Conservation (phyloP, 306 rosid genomes). For the Sesbania bispinosa region DNA sequence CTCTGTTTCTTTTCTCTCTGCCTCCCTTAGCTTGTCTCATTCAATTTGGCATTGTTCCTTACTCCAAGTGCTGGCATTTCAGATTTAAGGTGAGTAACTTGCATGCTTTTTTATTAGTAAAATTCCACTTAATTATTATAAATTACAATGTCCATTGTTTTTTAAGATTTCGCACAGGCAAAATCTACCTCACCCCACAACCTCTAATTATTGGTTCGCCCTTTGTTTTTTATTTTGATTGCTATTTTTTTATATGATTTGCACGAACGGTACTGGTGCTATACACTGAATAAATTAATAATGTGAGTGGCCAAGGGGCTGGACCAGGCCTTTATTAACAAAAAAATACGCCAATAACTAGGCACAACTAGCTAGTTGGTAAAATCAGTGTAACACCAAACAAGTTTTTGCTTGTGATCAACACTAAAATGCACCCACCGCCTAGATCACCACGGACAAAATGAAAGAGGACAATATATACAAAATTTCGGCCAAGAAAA, state of each 20-base stretch:
- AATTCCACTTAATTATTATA: no score
- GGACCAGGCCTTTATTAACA: no score
- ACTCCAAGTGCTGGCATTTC: not conserved
- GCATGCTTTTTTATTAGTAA: not conserved
- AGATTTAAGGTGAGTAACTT: not conserved
- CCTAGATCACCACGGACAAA: not conserved
- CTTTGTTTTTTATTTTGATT: no score
- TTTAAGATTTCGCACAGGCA: no score
- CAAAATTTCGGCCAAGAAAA: no score
- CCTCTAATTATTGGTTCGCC: no score
- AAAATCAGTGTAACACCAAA: not conserved
- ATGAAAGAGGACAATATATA: no score
- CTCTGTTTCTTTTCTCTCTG: no score
- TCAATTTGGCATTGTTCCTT: not conserved
- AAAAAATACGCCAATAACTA: no score
- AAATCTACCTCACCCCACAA: no score
- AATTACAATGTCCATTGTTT: no score
- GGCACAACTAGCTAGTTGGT: no score
- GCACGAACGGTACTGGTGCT: not conserved
- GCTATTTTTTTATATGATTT: not conserved
- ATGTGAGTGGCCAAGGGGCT: not conserved
- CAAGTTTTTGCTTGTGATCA: not conserved
- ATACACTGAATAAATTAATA: not conserved
- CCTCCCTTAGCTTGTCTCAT: not conserved
- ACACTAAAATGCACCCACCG: constrained; percentile 8